Evolutionary conservation across 805 yeast species (phyloP), one percentile per base, ranked within the genome.

Genomic region (Danielozyma ontarioensis): DNA sequence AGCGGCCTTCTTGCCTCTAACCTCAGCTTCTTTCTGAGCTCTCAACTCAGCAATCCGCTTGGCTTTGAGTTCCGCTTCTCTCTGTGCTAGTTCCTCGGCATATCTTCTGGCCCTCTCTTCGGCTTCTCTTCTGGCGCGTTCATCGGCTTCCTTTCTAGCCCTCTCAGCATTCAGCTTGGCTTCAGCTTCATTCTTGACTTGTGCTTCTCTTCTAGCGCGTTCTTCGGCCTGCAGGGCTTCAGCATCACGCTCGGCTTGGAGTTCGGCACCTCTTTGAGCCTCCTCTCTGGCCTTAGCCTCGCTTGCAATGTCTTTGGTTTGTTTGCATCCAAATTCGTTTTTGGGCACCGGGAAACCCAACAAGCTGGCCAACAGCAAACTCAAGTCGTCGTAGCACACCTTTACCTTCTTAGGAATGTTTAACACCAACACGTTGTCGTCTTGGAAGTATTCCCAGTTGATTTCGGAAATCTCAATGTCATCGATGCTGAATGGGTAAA

Each of bases 371-470:
- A 19, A 6, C 22, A 19, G 10, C 8, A 6, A 6, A 10, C 10
- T 19, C 22, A 19, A 19, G 22, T 19, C 22, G 22, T 40, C 47
- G 18, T 50, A 42, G 22, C 45, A 37, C 25, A 36, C 38, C 18
- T 39, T 35, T 21, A 36, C 33, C 32, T 42, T 50, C 49, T 63
- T 63, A 8, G 68, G 68, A 19, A 63, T 53, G 29, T 50, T 62
- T 41, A 63, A 54, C 7, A 58, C 59, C 43, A 63, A 57, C 11
- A 58, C 53, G 30, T 57, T 59, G 22, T 54, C 54, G 15, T 45
- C 32, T 28, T 41, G 40, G 36, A 41, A 53, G 46, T 56, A 53
- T 35, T 61, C 58, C 59, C 65, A 62, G 40, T 57, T 54, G 22
- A 64, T 59, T n/a, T 50, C 41, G 6, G 47, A 35, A 17, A 61